Evolutionary conservation across 345 rosid genomes (phyloP), one percentile per base, ranked within the genome.

Genomic region (Pistacia atlantica): DNA sequence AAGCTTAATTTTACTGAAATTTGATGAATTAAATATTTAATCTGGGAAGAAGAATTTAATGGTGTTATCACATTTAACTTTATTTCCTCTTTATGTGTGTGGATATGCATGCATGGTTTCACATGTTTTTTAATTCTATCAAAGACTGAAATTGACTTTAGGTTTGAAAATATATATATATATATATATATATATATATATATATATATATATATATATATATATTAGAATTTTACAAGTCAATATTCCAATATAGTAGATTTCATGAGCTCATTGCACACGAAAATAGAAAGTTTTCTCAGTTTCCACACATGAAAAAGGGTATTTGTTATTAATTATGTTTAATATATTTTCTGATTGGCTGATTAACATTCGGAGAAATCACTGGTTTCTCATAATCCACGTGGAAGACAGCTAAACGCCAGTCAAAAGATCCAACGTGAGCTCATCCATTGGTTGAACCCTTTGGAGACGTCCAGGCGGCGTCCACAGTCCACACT

Each of bases 401-500:
- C 61, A 49, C 69, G 46, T 73, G 76, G 69, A 75, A 2, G 67
- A 45, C 62, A 62, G 17, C 31, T 31, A 18, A 25, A 2, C 54
- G 5, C 20, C 22, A 8, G 77, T 73, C 69, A 74, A 25, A 74
- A 22, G 17, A 54, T 65, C 61, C 3, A 9, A 38, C 42, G 71
- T 75, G 77, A 55, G 1, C 4, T 4, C 37, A 0, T 0, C 49
- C 3, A 65, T 13, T 22, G 64, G 64, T 14, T 2, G 11, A 25
- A 25, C 25, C 25, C 25, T 25, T 25, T 25, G 25, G 25, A 74
- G 16, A 12, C 16, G 16, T 12, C 10, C 31, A 3, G 75, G 35
- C 33, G 35, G 60, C 76, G 60, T 62, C 56, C 56, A 73, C 76
- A 20, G 60, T 62, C 56, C 56, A 73, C 76, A 20, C 54, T 2